phyloP scores from a whole-genome alignment of 768 basidiomycete genomes.

The Suillus cothurnatus region DNA sequence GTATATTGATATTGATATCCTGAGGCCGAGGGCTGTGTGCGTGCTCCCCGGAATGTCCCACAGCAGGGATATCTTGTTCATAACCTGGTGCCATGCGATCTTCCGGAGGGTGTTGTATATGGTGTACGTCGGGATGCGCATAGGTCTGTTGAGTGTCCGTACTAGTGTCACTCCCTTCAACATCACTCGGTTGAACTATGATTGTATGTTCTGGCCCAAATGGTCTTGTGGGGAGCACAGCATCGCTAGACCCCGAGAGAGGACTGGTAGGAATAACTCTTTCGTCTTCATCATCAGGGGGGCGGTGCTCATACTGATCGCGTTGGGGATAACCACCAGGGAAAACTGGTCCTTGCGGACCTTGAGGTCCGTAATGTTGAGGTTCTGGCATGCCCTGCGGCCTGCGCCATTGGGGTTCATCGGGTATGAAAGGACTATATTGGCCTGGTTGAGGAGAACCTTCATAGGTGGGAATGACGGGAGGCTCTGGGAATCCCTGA shows the following conservation, averaged over 20 bases:
- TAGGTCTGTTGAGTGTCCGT: not conserved
- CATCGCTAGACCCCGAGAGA: not conserved
- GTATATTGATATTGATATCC: constrained; percentile 16
- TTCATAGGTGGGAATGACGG: constrained; percentile 24
- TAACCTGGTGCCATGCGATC: not conserved
- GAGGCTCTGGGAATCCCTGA: constrained; percentile 14
- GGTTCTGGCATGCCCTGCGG: constrained; percentile 27
- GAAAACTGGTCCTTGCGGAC: constrained; percentile 42
- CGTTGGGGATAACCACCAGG: constrained; percentile 11
- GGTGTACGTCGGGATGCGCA: not conserved
- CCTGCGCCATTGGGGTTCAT: constrained; percentile 15
- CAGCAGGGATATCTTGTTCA: constrained; percentile 13
- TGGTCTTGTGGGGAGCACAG: not conserved
- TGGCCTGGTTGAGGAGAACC: constrained; percentile 9
- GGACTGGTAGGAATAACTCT: constrained; percentile 20
- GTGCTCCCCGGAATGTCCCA: constrained; percentile 15
- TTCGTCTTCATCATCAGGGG: constrained; percentile 18
- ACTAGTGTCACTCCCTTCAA: not conserved
- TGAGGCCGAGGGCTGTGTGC: constrained; percentile 11
- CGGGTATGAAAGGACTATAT: constrained; percentile 30
- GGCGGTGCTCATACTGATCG: constrained; percentile 14
- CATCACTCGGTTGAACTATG: not conserved
- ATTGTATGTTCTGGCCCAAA: constrained; percentile 16
- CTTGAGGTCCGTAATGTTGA: constrained; percentile 18
- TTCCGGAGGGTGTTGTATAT: not conserved